Evolutionary conservation across 2,329 filamentous ascomycete genomes (phyloP).

Genomic region (Neonectria magnoliae): DNA sequence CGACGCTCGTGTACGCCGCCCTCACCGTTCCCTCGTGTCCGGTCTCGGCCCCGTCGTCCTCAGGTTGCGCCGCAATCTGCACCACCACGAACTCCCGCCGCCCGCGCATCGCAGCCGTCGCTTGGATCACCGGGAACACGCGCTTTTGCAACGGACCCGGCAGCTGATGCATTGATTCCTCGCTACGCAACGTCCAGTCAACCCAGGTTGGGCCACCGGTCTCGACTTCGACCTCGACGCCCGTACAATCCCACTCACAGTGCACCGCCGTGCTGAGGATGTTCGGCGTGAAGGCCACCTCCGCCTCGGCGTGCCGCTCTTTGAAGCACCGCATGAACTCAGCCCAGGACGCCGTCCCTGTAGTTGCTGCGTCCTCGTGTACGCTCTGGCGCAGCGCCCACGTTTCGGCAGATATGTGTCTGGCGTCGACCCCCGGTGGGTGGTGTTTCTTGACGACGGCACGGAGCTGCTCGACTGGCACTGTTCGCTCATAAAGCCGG

Average conservation of each 20-base stretch:
- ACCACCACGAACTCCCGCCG: constrained; percentile 64
- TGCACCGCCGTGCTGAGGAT: constrained; percentile 49
- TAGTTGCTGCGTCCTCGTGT: constrained; percentile 62
- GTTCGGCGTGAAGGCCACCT: constrained; percentile 53
- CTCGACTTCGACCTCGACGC: constrained; percentile 50
- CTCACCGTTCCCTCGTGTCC: constrained; percentile 59
- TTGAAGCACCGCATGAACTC: constrained; percentile 72
- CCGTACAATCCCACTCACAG: constrained; percentile 58
- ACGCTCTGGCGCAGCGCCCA: constrained; percentile 73
- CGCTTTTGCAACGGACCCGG: constrained; percentile 69
- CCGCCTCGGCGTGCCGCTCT: constrained; percentile 54
- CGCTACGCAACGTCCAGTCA: constrained; percentile 60
- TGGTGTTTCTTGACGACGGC: constrained; percentile 49
- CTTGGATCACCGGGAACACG: constrained; percentile 73
- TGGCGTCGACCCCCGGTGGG: constrained; percentile 35
- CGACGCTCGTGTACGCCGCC: constrained; percentile 73
- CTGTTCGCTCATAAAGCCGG: constrained; percentile 61
- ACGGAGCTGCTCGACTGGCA: constrained; percentile 57
- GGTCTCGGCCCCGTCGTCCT: constrained; percentile 49
- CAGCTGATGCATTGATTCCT: constrained; percentile 74
- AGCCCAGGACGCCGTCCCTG: constrained; percentile 67
- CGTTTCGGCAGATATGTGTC: constrained; percentile 54
- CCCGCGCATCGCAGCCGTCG: constrained; percentile 59
- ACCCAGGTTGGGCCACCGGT: constrained; percentile 56
- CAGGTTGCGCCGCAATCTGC: constrained; percentile 59